These are phyloP conservation scores for Cladosporium colombiae DNA, from an alignment of 2,329 filamentous ascomycete genomes.

Conservation along the genomic window DNA sequence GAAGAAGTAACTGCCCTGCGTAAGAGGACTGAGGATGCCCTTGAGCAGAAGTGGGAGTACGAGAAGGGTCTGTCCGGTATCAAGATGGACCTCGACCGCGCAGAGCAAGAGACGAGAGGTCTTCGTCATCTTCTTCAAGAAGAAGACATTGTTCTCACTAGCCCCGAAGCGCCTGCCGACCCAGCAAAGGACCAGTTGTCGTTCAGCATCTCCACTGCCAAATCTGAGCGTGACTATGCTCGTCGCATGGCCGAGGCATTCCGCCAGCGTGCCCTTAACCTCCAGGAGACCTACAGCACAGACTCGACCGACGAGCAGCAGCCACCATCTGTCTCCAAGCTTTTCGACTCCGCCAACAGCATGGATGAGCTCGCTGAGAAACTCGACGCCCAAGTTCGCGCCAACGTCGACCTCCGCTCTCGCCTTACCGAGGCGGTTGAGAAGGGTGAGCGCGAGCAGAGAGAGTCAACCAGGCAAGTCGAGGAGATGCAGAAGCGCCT, in stretches of 20 bases:
- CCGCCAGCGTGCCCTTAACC: slow-evolving; percentile 59
- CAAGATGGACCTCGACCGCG: slow-evolving; percentile 95
- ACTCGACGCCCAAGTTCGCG: slow-evolving; percentile 76
- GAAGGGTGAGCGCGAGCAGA: slow-evolving; percentile 82
- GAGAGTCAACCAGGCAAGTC: slow-evolving; percentile 77
- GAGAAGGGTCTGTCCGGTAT: slow-evolving; percentile 85
- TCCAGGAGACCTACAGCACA: slow-evolving; percentile 65
- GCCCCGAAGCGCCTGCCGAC: slow-evolving; percentile 29
- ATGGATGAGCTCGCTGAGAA: slow-evolving; percentile 78
- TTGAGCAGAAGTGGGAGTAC: slow-evolving; percentile 94
- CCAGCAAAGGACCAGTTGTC: slow-evolving; percentile 49
- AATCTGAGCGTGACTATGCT: slow-evolving; percentile 72
- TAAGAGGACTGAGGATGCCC: slow-evolving; percentile 84
- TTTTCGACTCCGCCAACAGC: slow-evolving; percentile 71
- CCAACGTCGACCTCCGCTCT: slow-evolving; percentile 72
- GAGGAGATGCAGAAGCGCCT: slow-evolving; percentile 80
- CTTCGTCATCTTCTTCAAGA: slow-evolving; percentile 76
- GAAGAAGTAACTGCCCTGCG: slow-evolving; percentile 83
- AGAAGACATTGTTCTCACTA: slow-evolving; percentile 76
- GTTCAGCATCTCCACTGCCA: slow-evolving; percentile 64
- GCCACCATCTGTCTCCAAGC: slow-evolving; percentile 58
- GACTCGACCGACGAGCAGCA: slow-evolving; percentile 34
- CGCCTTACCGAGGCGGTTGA: slow-evolving; percentile 78
- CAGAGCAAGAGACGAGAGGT: slow-evolving; percentile 88
- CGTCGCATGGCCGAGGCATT: slow-evolving; percentile 65